Conservation (phyloP, 1,284 basidiomycete species). For the Ustilago bromivora region DNA sequence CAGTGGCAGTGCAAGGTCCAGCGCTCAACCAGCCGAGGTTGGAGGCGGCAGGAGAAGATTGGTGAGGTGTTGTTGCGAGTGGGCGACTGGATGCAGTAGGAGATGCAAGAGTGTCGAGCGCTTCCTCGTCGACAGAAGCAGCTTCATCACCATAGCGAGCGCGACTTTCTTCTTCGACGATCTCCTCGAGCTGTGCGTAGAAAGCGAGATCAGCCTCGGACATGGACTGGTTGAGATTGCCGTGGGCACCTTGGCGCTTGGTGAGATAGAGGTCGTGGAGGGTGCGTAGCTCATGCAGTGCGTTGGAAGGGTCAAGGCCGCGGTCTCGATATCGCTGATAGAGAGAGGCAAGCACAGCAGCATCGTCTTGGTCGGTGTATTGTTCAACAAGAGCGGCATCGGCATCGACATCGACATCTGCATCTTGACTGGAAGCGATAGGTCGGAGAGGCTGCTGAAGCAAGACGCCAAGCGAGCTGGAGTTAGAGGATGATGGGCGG, state of each 20-base stretch:
- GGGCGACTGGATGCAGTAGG: slow-evolving; percentile 10
- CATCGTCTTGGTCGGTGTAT: slow-evolving; percentile 40
- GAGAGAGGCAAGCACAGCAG: slow-evolving; percentile 48
- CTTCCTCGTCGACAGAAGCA: slow-evolving; percentile 12
- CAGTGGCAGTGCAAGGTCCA: slow-evolving; percentile 16
- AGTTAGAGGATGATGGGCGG: slow-evolving; percentile 9
- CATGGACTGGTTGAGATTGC: slow-evolving; percentile 44
- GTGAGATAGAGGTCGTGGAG: slow-evolving; percentile 61
- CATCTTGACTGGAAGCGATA: slow-evolving; percentile 13
- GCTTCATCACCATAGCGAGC: slow-evolving; percentile 49
- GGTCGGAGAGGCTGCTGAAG: slow-evolving; percentile 25
- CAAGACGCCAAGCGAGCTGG: slow-evolving; percentile 28
- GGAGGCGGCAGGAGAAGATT: slow-evolving; percentile 16
- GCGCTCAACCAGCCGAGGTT: slow-evolving; percentile 52
- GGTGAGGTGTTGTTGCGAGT: slow-evolving; percentile 9
- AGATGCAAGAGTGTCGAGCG: neutral
- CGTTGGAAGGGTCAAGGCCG: slow-evolving; percentile 59
- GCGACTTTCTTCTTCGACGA: slow-evolving; percentile 54
- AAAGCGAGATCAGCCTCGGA: slow-evolving; percentile 55
- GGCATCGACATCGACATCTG: slow-evolving; percentile 9
- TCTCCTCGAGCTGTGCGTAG: slow-evolving; percentile 59
- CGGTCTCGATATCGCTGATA: slow-evolving; percentile 58
- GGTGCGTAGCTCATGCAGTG: slow-evolving; percentile 57
- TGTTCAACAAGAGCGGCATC: slow-evolving; percentile 6
- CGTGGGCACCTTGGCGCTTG: slow-evolving; percentile 50